Evolutionary conservation across 169 alveolate genomes (phyloP).

Genomic region (Eimeria maxima): DNA sequence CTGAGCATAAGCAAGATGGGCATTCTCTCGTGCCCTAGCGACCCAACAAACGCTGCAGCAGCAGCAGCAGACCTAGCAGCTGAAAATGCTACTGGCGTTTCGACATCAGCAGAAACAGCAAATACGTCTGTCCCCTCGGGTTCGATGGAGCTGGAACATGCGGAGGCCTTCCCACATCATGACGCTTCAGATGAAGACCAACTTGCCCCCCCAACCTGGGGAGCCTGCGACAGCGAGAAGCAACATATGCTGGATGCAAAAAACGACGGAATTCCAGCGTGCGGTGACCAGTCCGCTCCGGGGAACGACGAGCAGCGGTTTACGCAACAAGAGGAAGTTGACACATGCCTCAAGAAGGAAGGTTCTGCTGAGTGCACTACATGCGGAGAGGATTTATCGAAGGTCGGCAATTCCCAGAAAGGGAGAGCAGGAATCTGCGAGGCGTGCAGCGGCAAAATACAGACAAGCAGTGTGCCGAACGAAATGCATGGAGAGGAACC

Average conservation of each 20-base stretch:
- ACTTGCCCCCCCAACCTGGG: neutral
- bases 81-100: neutral
- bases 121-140: conserved; percentile 5
- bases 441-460: conserved; percentile 37
- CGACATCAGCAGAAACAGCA: conserved; percentile 47
- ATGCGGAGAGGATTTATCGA: conserved; percentile 2
- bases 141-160: neutral
- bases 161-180: neutral
- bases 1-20: conserved; percentile 14
- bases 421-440: neutral
- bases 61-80: neutral
- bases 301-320: conserved; percentile 20
- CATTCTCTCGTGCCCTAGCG: conserved; percentile 23
- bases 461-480: neutral
- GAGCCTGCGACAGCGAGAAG: conserved; percentile 8
- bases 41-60: conserved; percentile 18
- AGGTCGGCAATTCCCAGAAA: neutral
- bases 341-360: neutral
- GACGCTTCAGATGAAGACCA: conserved; percentile 20
- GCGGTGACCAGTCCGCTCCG: neutral
- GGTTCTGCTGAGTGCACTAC: neutral
- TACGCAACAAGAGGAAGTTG: conserved; percentile 37
- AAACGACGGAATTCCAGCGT: neutral
- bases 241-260: neutral
- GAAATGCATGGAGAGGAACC: conserved; percentile 34